Conservation (phyloP, 169 alveolate species). For the Neospora caninum region DNA sequence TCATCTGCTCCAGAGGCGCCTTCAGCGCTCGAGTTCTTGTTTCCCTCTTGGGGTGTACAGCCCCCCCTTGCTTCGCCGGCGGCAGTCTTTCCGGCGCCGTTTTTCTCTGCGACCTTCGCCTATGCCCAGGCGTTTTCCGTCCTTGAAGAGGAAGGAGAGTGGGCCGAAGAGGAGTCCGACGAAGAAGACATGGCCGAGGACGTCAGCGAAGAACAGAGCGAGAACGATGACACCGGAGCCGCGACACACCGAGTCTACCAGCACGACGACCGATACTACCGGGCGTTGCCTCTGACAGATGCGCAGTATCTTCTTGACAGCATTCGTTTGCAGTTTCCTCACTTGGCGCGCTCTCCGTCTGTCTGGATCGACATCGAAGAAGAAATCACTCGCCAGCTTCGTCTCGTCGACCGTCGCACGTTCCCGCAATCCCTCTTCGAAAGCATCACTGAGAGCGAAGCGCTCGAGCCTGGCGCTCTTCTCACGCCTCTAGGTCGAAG, state of each 20-base stretch:
- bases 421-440: neutral
- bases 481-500: neutral
- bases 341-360: neutral
- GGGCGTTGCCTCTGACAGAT: neutral
- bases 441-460: neutral
- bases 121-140: neutral
- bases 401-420: constrained; percentile 25
- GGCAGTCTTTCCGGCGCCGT: no score
- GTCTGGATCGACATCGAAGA: neutral
- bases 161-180: neutral
- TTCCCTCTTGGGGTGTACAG: no score
- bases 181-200: constrained; percentile 19
- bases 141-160: neutral
- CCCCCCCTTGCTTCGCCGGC: no score
- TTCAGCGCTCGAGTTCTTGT: no score
- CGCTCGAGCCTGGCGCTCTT: constrained; percentile 17
- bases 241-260: constrained; percentile 27
- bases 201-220: neutral
- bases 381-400: neutral
- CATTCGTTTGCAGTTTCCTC: neutral
- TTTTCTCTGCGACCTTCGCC: neutral
- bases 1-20: no score
- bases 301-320: neutral
- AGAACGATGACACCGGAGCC: neutral
- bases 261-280: neutral